Evolutionary conservation across 768 basidiomycete genomes (phyloP).

Genomic region (Serendipita sp.): DNA sequence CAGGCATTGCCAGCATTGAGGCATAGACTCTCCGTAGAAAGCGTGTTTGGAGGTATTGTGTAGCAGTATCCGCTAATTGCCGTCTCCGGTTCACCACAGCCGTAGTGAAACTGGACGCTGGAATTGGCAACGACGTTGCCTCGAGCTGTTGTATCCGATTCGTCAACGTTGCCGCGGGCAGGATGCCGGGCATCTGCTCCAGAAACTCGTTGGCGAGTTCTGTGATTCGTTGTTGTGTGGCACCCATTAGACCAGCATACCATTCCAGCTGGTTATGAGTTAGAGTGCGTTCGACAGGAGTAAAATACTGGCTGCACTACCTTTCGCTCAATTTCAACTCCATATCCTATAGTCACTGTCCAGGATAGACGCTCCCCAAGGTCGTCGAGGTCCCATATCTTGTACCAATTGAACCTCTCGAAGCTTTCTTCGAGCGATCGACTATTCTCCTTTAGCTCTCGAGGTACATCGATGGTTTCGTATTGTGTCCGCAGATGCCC

Average conservation of each 20-base stretch:
- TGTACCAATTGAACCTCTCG: background rate
- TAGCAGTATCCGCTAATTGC: background rate
- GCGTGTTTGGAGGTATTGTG: background rate
- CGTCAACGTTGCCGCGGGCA: background rate
- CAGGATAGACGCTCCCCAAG: background rate
- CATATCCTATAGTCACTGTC: background rate
- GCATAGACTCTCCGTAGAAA: constrained; percentile 1
- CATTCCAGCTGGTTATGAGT: background rate
- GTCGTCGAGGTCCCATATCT: background rate
- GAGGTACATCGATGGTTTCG: background rate
- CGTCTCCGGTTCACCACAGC: background rate
- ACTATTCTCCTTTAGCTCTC: background rate
- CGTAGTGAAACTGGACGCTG: background rate
- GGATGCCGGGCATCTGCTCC: background rate
- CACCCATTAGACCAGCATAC: background rate
- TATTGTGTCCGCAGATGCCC: background rate
- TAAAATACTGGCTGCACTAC: background rate
- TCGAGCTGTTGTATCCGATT: background rate
- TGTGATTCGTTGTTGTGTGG: background rate
- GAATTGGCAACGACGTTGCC: background rate
- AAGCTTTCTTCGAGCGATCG: background rate
- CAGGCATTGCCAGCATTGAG: background rate
- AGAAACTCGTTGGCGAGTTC: background rate
- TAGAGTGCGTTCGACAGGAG: background rate
- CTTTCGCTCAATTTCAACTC: background rate